These are phyloP conservation scores for Diutina catenulata DNA, from an alignment of 1,139 yeast genomes.

Conservation along the genomic window DNA sequence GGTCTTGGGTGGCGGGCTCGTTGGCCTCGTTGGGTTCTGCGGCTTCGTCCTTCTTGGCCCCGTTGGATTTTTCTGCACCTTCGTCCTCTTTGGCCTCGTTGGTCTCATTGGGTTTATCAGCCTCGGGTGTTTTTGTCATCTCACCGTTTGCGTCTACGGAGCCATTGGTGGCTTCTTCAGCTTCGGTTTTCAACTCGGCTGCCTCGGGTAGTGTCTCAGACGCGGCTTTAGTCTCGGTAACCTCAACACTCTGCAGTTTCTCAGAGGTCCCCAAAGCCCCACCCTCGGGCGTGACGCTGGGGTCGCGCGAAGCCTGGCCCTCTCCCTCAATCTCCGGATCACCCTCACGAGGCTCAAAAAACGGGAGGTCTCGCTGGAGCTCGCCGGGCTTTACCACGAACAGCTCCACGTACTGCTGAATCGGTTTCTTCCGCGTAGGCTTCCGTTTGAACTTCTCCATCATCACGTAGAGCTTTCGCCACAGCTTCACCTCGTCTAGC, in stretches of 20 bases:
- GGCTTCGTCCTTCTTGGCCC: conserved; percentile 1
- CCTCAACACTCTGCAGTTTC: too few species aligned
- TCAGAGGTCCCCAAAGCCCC: too few species aligned
- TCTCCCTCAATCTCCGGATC: too few species aligned
- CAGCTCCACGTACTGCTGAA: conserved; percentile 3
- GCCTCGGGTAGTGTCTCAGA: neutral
- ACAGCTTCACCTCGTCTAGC: conserved; percentile 41
- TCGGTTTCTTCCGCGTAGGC: conserved; percentile 1
- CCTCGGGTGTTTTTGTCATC: neutral
- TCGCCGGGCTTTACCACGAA: conserved; percentile 1
- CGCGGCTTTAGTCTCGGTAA: neutral
- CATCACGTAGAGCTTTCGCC: conserved; percentile 17
- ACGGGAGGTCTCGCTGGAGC: neutral
- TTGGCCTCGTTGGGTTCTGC: conserved; percentile 4
- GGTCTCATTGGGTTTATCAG: too few species aligned
- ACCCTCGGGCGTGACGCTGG: too few species aligned
- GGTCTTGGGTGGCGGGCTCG: too few species aligned
- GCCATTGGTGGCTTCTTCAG: neutral
- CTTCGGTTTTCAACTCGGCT: neutral
- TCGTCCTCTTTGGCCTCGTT: conserved; percentile 4
- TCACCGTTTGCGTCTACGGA: neutral
- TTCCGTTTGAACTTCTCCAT: conserved; percentile 15
- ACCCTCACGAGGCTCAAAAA: conserved; percentile 1
- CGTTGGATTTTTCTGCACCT: neutral
- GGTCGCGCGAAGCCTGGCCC: too few species aligned